A percentile compares a stretch with the other conserved stretches of the same genome.
Conservation (phyloP, 164 flowering plant species). For the Paratinospora sagittata region DNA sequence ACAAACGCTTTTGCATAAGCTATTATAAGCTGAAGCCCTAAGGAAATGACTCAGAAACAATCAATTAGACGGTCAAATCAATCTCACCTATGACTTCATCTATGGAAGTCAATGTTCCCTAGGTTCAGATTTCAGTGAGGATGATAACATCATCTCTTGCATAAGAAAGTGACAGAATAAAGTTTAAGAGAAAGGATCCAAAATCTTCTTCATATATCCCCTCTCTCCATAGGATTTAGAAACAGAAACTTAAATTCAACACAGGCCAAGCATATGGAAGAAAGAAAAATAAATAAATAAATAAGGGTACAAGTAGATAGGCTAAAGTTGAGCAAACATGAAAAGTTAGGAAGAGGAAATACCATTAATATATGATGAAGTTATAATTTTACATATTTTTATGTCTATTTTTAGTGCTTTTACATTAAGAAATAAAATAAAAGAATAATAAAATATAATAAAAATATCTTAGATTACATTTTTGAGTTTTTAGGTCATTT, state of each 20-base stretch:
- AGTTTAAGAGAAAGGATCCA: too few relatives aligned
- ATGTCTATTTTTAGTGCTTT: too few relatives aligned
- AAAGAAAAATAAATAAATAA: not conserved
- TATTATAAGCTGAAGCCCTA: not conserved
- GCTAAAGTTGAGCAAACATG: not conserved
- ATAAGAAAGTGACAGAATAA: too few relatives aligned
- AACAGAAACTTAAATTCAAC: not conserved
- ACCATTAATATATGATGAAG: too few relatives aligned
- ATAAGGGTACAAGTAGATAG: not conserved
- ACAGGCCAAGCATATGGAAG: not conserved
- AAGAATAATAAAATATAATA: too few relatives aligned
- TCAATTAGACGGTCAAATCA: not conserved
- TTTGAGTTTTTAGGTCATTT: too few relatives aligned
- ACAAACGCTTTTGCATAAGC: not conserved
- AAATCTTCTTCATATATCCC: too few relatives aligned
- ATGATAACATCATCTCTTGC: not conserved
- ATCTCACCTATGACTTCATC: too few relatives aligned
- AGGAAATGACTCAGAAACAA: not conserved
- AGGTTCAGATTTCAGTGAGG: not conserved
- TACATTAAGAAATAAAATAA: too few relatives aligned
- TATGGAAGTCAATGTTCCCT: not conserved
- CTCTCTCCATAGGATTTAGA: not conserved
- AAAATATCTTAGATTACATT: too few relatives aligned
- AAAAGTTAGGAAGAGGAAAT: slow-evolving; percentile 9
- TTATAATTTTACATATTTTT: too few relatives aligned